Percentiles rank a stretch among this genome's conserved stretches.
phyloP scores from a whole-genome alignment of 1,139 yeast species.

The Eremothecium coryli region DNA sequence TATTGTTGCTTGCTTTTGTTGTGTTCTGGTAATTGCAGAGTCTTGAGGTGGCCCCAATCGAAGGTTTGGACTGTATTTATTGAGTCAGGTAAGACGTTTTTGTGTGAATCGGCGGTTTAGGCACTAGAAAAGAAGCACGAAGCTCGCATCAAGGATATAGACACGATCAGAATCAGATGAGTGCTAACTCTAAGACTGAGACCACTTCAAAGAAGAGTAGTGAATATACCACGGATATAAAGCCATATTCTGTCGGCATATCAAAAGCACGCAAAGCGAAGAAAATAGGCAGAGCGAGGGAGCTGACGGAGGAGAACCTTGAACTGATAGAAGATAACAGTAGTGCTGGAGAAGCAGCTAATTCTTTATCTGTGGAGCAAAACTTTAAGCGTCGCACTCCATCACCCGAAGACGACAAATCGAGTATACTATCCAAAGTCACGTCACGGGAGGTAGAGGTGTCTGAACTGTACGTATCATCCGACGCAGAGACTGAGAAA shows the following conservation, averaged over 20 bases:
- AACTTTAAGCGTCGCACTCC: conserved; percentile 1
- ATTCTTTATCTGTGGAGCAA: background rate
- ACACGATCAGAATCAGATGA: background rate
- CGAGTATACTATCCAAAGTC: conserved; percentile 19
- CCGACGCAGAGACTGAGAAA: conserved; percentile 31
- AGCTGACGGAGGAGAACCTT: conserved; percentile 10
- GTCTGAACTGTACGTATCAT: conserved; percentile 25
- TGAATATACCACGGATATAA: background rate
- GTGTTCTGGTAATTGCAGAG: no score
- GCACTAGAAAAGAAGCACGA: no score
- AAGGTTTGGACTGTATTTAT: no score
- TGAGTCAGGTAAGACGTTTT: no score
- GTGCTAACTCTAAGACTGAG: conserved; percentile 1
- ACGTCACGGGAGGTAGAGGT: conserved; percentile 19
- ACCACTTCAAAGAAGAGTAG: background rate
- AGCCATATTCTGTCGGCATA: background rate
- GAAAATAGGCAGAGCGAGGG: conserved; percentile 1
- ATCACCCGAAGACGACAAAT: conserved; percentile 19
- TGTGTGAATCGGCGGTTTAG: no score
- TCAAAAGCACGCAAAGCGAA: background rate
- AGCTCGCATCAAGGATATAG: no score
- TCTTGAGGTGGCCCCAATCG: no score
- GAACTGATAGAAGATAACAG: conserved; percentile 5
- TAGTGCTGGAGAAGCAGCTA: background rate
- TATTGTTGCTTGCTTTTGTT: no score